These are phyloP conservation scores for Lipomyces sp. DNA, from an alignment of 805 yeast genomes.

Conservation along the genomic window DNA sequence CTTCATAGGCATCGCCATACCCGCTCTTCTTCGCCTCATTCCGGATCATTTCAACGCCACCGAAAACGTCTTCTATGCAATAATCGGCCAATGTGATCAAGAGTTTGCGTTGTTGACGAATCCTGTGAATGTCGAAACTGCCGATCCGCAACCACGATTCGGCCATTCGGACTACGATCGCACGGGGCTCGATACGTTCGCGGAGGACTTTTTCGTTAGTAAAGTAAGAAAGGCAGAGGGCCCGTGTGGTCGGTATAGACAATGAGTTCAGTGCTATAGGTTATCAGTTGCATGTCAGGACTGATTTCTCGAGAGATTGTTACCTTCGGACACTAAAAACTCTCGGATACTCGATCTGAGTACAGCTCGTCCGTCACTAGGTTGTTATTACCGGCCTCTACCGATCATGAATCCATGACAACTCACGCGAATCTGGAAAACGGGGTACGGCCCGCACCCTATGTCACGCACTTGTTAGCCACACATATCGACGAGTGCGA, in stretches of 20 bases:
- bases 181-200: slow-evolving; percentile 71
- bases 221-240: slow-evolving; percentile 69
- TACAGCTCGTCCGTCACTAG: slow-evolving; percentile 86
- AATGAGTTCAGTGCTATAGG: slow-evolving; percentile 59
- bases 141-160: slow-evolving; percentile 88
- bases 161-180: slow-evolving; percentile 82
- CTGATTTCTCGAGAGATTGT: not conserved
- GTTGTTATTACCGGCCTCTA: not conserved
- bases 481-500: not conserved
- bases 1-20: slow-evolving; percentile 38
- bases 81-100: slow-evolving; percentile 69
- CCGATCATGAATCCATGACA: not conserved
- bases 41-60: slow-evolving; percentile 46
- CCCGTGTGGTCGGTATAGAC: slow-evolving; percentile 86
- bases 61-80: slow-evolving; percentile 67
- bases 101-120: slow-evolving; percentile 70
- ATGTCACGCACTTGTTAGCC: not conserved
- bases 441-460: slow-evolving; percentile 93
- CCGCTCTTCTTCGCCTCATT: slow-evolving; percentile 34
- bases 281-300: not conserved
- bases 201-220: slow-evolving; percentile 82
- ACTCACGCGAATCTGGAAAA: slow-evolving; percentile 79
- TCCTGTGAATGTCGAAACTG: slow-evolving; percentile 78
- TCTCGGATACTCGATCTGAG: slow-evolving; percentile 86
- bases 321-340: slow-evolving; percentile 78